These are phyloP conservation scores for Mrakia hoshinonis DNA, from an alignment of 768 basidiomycete species.

Conservation along the genomic window DNA sequence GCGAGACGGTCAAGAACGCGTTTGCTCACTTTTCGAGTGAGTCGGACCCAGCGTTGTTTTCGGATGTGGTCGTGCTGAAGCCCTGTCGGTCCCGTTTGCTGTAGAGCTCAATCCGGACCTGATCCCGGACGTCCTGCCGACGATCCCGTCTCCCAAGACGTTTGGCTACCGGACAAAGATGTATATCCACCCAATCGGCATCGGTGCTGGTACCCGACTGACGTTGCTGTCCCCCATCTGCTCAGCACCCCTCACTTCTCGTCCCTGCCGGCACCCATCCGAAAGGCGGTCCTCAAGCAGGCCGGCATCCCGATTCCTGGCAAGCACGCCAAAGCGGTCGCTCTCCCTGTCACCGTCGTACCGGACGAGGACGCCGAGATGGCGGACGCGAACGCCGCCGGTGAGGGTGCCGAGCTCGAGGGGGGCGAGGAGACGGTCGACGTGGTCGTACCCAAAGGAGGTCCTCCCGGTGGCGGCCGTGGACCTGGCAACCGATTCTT, in stretches of 20 bases:
- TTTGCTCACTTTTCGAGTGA: conserved; percentile 65
- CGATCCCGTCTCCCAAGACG: conserved; percentile 77
- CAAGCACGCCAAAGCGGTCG: conserved; percentile 12
- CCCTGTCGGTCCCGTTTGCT: conserved; percentile 25
- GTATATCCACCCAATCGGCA: background rate
- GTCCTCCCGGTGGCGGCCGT: background rate
- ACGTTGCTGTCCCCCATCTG: background rate
- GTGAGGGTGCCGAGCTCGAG: conserved; percentile 45
- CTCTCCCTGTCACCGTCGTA: background rate
- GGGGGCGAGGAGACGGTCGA: conserved; percentile 26
- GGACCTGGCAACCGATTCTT: conserved; percentile 19
- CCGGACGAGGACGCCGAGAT: conserved; percentile 1
- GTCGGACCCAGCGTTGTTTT: conserved; percentile 9
- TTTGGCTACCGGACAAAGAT: conserved; percentile 94
- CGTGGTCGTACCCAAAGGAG: conserved; percentile 1
- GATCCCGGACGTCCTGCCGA: conserved; percentile 61
- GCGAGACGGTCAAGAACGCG: conserved; percentile 73
- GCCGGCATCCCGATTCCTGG: conserved; percentile 1
- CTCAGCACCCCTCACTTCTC: conserved; percentile 80
- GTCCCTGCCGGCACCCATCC: conserved; percentile 49
- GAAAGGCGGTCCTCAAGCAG: conserved; percentile 3
- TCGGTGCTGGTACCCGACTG: too few relatives aligned
- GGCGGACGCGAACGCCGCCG: conserved; percentile 32
- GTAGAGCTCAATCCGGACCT: conserved; percentile 51
- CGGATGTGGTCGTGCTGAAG: background rate